phyloP scores from a whole-genome alignment of 2,329 filamentous ascomycete genomes.

The Apiospora hydei region DNA sequence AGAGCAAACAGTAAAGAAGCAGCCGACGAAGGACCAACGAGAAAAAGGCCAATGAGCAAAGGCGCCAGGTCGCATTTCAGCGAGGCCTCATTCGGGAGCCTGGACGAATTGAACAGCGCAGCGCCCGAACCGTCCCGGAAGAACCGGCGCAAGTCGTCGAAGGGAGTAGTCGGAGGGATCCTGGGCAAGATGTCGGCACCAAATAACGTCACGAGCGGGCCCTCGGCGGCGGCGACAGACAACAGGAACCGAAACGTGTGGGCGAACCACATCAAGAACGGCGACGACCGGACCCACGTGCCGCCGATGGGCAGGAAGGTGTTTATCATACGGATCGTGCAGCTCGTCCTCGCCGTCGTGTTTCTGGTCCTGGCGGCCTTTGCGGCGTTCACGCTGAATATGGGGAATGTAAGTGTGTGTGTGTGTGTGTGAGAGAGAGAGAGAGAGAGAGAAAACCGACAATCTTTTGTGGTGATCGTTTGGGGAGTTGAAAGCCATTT shows the following conservation, averaged over 20 bases:
- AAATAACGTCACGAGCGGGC: background rate
- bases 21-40: too few species aligned
- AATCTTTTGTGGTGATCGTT: background rate
- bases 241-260: background rate
- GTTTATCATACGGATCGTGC: background rate
- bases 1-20: background rate
- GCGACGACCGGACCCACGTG: conserved; percentile 16
- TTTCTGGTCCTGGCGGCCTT: conserved; percentile 15
- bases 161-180: background rate
- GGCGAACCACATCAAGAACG: conserved; percentile 17
- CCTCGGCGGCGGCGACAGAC: background rate
- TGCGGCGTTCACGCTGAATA: conserved; percentile 13
- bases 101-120: background rate
- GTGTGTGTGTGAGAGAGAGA: background rate
- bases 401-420: conserved; percentile 18
- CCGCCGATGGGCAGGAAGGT: conserved; percentile 1
- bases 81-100: background rate
- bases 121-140: background rate
- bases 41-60: background rate
- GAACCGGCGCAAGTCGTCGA: background rate
- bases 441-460: too few species aligned
- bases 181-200: background rate
- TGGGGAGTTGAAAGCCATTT: background rate
- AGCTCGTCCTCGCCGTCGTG: conserved; percentile 2
- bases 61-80: background rate